A percentile compares a stretch with the other conserved stretches of the same genome.
Evolutionary conservation across 2,329 filamentous ascomycete genomes (phyloP).

Genomic region (Podosphaera aphanis): DNA sequence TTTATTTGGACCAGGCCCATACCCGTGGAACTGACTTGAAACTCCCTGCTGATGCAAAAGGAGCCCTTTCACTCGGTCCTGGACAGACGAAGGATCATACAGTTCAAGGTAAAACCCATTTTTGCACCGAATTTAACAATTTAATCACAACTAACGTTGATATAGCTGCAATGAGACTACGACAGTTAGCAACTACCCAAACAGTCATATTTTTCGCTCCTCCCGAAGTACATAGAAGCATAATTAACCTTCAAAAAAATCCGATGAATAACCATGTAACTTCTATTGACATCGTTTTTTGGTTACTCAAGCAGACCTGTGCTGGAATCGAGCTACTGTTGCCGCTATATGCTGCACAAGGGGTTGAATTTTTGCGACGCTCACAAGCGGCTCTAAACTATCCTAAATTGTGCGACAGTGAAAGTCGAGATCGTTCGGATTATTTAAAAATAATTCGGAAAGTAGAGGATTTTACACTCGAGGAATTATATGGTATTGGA

Average conservation of each 20-base stretch:
- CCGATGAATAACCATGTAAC: neutral
- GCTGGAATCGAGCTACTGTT: conserved; percentile 32
- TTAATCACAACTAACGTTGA: conserved; percentile 2
- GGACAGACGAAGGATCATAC: conserved; percentile 18
- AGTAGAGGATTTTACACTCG: conserved; percentile 30
- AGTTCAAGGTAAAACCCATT: conserved; percentile 21
- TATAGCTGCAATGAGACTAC: conserved; percentile 38
- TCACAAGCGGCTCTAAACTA: conserved; percentile 24
- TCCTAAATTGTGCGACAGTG: conserved; percentile 19
- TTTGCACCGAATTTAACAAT: neutral
- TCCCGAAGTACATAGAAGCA: conserved; percentile 21
- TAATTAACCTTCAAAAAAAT: conserved; percentile 23
- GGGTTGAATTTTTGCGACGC: conserved; percentile 33
- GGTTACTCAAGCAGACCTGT: conserved; percentile 43
- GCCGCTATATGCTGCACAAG: conserved; percentile 33
- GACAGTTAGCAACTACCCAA: conserved; percentile 25
- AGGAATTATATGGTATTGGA: conserved; percentile 30
- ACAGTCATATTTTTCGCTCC: conserved; percentile 12
- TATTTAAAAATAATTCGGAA: conserved; percentile 25
- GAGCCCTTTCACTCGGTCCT: conserved; percentile 7
- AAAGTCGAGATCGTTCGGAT: conserved; percentile 15
- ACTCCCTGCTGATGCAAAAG: conserved; percentile 4
- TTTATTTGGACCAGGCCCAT: conserved; percentile 11
- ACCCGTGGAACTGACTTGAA: conserved; percentile 10
- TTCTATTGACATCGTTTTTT: conserved; percentile 27